phyloP scores from a whole-genome alignment of 2,329 filamentous ascomycete species.

The Cercospora beticola region DNA sequence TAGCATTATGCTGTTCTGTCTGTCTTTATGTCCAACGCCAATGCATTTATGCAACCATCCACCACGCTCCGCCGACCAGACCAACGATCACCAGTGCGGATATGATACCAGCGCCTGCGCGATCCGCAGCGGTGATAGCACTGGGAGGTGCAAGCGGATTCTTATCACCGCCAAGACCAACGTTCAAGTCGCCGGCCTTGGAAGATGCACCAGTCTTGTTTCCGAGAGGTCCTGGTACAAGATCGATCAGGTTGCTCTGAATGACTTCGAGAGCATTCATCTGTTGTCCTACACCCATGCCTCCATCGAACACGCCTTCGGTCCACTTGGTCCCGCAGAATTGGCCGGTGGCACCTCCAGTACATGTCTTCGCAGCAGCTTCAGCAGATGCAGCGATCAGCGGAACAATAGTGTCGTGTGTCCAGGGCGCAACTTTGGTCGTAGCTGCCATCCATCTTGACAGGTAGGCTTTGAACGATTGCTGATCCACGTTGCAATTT shows the following conservation, averaged over 20 bases:
- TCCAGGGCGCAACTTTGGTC: slow-evolving; percentile 59
- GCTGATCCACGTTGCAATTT: slow-evolving; percentile 49
- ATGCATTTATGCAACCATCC: slow-evolving; percentile 25
- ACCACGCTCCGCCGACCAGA: slow-evolving; percentile 27
- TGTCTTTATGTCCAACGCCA: not conserved
- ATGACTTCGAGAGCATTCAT: slow-evolving; percentile 58
- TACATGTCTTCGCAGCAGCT: slow-evolving; percentile 54
- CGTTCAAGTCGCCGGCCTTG: slow-evolving; percentile 18
- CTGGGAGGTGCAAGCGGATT: slow-evolving; percentile 28
- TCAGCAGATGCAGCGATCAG: slow-evolving; percentile 54
- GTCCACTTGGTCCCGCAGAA: slow-evolving; percentile 49
- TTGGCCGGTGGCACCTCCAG: slow-evolving; percentile 47
- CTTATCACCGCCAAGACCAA: slow-evolving; percentile 25
- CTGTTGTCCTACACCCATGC: slow-evolving; percentile 56
- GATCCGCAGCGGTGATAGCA: slow-evolving; percentile 28
- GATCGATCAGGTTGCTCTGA: slow-evolving; percentile 43
- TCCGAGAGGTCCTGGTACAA: slow-evolving; percentile 45
- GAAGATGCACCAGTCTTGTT: slow-evolving; percentile 51
- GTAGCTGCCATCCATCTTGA: slow-evolving; percentile 54
- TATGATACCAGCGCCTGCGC: slow-evolving; percentile 26
- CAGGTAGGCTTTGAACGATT: slow-evolving; percentile 52
- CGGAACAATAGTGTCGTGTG: slow-evolving; percentile 52
- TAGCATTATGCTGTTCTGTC: slow-evolving; percentile 8
- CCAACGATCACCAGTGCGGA: slow-evolving; percentile 26
- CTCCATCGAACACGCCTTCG: slow-evolving; percentile 45